These are phyloP conservation scores for Penicillium sp. DNA, from an alignment of 2,329 filamentous ascomycete genomes.

Conservation along the genomic window DNA sequence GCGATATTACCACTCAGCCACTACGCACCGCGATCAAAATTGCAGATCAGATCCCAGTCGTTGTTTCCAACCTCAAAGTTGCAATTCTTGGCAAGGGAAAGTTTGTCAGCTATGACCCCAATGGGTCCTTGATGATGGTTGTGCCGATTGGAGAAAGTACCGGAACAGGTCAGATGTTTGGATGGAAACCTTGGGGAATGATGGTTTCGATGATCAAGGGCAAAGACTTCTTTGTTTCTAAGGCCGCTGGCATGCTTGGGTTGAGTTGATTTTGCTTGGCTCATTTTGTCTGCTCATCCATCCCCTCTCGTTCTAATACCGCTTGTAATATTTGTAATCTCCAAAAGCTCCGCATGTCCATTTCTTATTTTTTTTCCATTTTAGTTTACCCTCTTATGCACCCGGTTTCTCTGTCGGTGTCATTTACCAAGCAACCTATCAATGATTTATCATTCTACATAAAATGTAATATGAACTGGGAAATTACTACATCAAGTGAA, in stretches of 20 bases:
- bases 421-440: too few species aligned
- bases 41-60: neutral
- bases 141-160: neutral
- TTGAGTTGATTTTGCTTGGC: neutral
- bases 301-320: neutral
- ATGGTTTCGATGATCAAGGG: neutral
- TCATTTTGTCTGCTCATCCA: neutral
- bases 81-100: neutral
- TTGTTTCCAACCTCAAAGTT: neutral
- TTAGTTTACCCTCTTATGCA: neutral
- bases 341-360: neutral
- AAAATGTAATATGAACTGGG: too few species aligned
- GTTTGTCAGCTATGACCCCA: neutral
- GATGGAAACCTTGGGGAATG: neutral
- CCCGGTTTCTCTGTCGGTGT: too few species aligned
- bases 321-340: neutral
- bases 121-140: neutral
- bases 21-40: neutral
- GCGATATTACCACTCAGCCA: neutral
- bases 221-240: neutral
- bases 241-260: neutral
- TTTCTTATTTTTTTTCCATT: neutral
- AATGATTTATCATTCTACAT: too few species aligned
- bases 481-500: too few species aligned
- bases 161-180: neutral